Conservation (phyloP, 305 asterid species). For the Andrographis paniculata region DNA sequence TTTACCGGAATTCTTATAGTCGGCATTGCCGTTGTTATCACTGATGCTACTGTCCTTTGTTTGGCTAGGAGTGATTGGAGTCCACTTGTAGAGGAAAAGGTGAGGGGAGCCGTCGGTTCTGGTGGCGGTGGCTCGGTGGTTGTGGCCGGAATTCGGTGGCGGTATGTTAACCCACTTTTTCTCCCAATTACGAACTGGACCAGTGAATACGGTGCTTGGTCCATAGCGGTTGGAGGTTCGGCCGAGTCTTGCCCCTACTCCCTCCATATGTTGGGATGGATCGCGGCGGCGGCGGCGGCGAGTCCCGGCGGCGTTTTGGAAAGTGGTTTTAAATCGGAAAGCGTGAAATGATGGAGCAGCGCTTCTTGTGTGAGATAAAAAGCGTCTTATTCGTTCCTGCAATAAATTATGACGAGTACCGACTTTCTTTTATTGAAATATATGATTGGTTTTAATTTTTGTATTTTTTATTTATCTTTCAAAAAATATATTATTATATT, state of each 20-base stretch:
- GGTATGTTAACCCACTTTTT: slow-evolving; percentile 62
- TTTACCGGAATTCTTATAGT: slow-evolving; percentile 21
- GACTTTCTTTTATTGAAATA: too few species aligned
- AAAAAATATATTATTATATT: too few species aligned
- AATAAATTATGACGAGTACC: too few species aligned
- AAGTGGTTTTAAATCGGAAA: neutral
- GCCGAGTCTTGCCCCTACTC: slow-evolving; percentile 78
- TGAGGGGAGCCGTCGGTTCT: slow-evolving; percentile 42
- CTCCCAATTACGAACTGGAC: slow-evolving; percentile 80
- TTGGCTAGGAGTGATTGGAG: slow-evolving; percentile 39
- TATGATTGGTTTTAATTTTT: too few species aligned
- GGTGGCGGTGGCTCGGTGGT: slow-evolving; percentile 21
- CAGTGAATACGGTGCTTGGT: slow-evolving; percentile 71
- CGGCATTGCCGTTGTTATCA: slow-evolving; percentile 18
- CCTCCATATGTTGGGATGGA: slow-evolving; percentile 38
- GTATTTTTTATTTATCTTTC: too few species aligned
- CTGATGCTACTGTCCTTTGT: slow-evolving; percentile 19
- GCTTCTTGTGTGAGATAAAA: neutral
- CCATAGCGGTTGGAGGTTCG: slow-evolving; percentile 67
- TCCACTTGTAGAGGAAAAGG: slow-evolving; percentile 66
- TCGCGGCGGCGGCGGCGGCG: slow-evolving; percentile 8
- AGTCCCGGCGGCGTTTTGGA: slow-evolving; percentile 8
- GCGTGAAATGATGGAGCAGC: neutral
- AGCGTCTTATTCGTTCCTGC: neutral
- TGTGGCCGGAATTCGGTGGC: slow-evolving; percentile 33